Evolutionary conservation across 257 asterid species (phyloP).

Genomic region (Forsythia viridissima): DNA sequence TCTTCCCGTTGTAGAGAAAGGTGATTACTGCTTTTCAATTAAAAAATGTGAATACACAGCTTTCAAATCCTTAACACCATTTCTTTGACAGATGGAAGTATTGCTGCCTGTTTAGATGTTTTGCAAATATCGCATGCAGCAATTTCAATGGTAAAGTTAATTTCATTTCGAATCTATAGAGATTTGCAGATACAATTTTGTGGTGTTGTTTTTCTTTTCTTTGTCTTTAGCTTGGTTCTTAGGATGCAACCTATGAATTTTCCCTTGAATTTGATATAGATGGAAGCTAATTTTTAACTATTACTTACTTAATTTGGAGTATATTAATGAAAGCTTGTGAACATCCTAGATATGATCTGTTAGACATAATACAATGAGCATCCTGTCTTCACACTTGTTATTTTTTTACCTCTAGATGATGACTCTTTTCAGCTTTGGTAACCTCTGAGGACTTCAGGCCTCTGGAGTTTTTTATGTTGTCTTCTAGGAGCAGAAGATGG

Average conservation of each 20-base stretch:
- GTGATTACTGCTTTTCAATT: constrained; percentile 37
- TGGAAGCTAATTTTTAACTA: neutral
- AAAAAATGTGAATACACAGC: neutral
- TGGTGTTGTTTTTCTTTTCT: neutral
- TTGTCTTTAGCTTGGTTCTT: neutral
- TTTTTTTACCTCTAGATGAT: neutral
- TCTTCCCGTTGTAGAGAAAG: constrained; percentile 89
- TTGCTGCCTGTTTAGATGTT: constrained; percentile 77
- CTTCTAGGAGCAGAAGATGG: neutral
- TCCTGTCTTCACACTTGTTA: neutral
- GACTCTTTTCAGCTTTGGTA: neutral
- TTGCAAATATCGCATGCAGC: constrained; percentile 94
- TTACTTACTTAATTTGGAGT: too few relatives aligned
- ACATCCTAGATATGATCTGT: neutral
- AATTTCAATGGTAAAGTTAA: constrained; percentile 69
- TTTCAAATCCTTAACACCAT: constrained; percentile 4
- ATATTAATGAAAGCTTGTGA: neutral
- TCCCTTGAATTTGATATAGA: neutral
- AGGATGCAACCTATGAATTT: neutral
- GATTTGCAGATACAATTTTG: constrained; percentile 2
- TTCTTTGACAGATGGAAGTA: constrained; percentile 69
- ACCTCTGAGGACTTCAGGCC: neutral
- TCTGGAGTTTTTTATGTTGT: neutral
- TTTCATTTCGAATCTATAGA: constrained; percentile 19
- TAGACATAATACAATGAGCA: neutral